Base-by-base conservation (phyloP, 345 rosid species). In the Nephelium lappaceum region DNA sequence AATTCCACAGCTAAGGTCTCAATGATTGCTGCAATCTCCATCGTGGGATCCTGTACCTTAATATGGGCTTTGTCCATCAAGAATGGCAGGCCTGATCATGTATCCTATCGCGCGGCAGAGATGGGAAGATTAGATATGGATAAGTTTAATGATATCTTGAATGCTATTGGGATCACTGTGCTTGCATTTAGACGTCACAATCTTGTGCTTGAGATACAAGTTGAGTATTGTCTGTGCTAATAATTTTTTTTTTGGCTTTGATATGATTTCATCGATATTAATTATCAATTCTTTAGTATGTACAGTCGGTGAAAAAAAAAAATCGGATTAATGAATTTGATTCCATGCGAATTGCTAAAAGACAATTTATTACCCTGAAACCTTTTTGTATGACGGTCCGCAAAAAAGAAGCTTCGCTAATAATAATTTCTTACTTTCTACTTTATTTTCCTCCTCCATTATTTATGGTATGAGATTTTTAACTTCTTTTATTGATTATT, bases 161-260 rank as follows among this genome's bases (percentile, higher is more conserved):
- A 83, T 79, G 91, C 91, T 8, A 24, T 88, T n/a, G 90, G 89
- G 47, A 79, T 84, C 4, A 27, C 87, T 42, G 79, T 84, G 61
- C 85, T 91, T 18, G 76, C 87, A 0, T 91, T 89, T 47, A 82
- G 89, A 65, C 93, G 95, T 2, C 92, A 88, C 77, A 89, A 91
- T 74, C 87, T 91, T 1, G 73, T 91, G n/a, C 89, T 91, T 19
- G 95, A 91, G 77, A 91, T 91, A 8, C 91, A 90, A 88, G 91
- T 86, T 27, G 63, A 47, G 11, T 21, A 19, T 16, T 39, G 7
- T 53, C 60, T 51, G 1, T 8, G 9, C 8, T 41, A 41, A 5
- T 8, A 41, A n/a, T n/a, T n/a, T n/a, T 7, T 51, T 15, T 51
- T 31, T 51, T 51, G 18, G 18, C 57, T 51, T 31, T 31, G 36